These are phyloP conservation scores for Schizochytrium sp. DNA, from an alignment of 108 stramenopile species.

Conservation along the genomic window DNA sequence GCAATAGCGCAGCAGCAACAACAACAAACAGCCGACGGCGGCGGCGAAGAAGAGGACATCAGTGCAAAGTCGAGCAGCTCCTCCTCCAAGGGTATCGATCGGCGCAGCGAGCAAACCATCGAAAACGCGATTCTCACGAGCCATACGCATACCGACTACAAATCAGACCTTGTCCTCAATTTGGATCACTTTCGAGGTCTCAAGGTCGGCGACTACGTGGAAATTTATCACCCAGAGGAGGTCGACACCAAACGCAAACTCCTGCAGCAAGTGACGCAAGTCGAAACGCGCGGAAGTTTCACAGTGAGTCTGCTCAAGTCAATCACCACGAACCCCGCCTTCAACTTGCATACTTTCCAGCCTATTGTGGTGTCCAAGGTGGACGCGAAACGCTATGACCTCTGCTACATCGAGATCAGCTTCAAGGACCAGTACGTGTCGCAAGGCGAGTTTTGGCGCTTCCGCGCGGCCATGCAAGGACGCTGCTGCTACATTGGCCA, in stretches of 20 bases:
- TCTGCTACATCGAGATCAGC: slow-evolving; percentile 44
- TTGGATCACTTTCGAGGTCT: background rate
- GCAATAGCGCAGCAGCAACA: no score
- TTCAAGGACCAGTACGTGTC: slow-evolving; percentile 34
- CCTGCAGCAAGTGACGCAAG: background rate
- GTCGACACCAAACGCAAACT: background rate
- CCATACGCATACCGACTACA: background rate
- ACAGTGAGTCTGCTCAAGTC: slow-evolving; percentile 15
- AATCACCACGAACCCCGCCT: background rate
- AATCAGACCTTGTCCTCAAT: slow-evolving; percentile 14
- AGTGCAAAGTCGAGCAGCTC: no score
- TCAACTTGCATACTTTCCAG: background rate
- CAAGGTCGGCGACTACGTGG: background rate
- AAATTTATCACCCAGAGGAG: background rate
- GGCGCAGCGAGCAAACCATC: no score
- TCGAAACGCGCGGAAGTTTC: background rate
- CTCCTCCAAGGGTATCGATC: no score
- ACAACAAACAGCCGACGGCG: no score
- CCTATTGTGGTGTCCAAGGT: background rate
- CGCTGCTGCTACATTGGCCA: slow-evolving; percentile 7
- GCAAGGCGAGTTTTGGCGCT: slow-evolving; percentile 24
- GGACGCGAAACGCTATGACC: background rate
- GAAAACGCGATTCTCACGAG: no score
- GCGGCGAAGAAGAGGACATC: no score
- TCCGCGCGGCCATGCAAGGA: background rate